Evolutionary conservation across 169 alveolate species (phyloP).

Genomic region (Plasmodium ovale): DNA sequence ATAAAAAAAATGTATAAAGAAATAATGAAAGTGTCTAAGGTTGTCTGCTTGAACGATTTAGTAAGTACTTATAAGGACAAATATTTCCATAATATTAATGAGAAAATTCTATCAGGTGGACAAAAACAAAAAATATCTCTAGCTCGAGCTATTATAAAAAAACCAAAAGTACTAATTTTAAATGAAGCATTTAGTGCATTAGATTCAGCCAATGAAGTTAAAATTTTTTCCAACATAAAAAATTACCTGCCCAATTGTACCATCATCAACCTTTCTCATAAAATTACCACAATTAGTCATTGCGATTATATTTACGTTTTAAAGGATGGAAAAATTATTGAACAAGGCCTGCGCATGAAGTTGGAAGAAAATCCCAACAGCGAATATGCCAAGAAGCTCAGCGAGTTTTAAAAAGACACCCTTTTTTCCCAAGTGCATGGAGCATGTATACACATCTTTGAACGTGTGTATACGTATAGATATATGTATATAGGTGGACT

Average conservation of each 20-base stretch:
- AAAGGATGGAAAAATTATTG: slow-evolving; percentile 76
- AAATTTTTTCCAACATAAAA: slow-evolving; percentile 78
- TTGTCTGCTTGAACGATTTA: slow-evolving; percentile 39
- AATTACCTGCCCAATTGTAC: slow-evolving; percentile 56
- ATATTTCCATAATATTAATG: slow-evolving; percentile 62
- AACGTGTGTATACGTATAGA: no score
- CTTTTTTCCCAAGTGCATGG: no score
- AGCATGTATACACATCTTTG: no score
- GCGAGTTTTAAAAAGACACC: slow-evolving; percentile 48
- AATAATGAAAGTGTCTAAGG: slow-evolving; percentile 56
- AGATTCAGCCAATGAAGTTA: slow-evolving; percentile 80
- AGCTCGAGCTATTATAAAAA: slow-evolving; percentile 85
- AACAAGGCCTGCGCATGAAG: slow-evolving; percentile 76
- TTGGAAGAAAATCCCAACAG: slow-evolving; percentile 52
- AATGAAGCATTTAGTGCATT: slow-evolving; percentile 94
- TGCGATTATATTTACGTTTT: slow-evolving; percentile 78
- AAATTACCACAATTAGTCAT: slow-evolving; percentile 78
- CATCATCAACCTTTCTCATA: slow-evolving; percentile 81
- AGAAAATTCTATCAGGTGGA: slow-evolving; percentile 84
- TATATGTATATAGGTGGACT: no score
- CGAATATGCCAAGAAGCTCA: slow-evolving; percentile 59
- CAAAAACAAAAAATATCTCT: slow-evolving; percentile 89
- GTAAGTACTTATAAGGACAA: slow-evolving; percentile 48
- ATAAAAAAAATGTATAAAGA: slow-evolving; percentile 58
- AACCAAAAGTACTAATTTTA: slow-evolving; percentile 85